These are phyloP conservation scores for Termitomyces sp. DNA, from an alignment of 768 basidiomycete species.

Conservation along the genomic window DNA sequence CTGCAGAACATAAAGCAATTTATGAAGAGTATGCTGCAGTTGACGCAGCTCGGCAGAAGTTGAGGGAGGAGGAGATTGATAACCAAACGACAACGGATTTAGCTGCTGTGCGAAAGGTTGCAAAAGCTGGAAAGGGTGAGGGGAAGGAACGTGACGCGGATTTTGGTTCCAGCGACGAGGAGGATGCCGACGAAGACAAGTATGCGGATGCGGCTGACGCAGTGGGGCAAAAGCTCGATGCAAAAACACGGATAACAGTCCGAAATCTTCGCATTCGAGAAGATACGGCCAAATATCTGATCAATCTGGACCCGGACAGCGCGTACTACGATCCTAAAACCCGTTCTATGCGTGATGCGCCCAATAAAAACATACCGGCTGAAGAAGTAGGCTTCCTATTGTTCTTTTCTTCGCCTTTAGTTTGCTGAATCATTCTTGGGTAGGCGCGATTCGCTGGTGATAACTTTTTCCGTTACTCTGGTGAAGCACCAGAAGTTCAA, in stretches of 20 bases:
- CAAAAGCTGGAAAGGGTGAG: conserved; percentile 80
- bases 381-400: conserved; percentile 69
- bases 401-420: neutral
- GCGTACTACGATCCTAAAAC: conserved; percentile 99
- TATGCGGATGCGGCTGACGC: conserved; percentile 98
- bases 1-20: conserved; percentile 78
- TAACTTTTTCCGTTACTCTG: conserved; percentile 89
- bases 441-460: conserved; percentile 93
- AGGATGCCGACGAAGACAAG: conserved; percentile 95
- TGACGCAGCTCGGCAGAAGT: conserved; percentile 85
- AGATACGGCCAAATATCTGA: conserved; percentile 98
- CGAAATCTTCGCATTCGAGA: conserved; percentile 98
- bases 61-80: conserved; percentile 96
- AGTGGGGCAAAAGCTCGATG: conserved; percentile 96
- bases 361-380: conserved; percentile 66
- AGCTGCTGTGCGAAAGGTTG: conserved; percentile 90
- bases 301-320: conserved; percentile 91
- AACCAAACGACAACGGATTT: conserved; percentile 93
- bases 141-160: conserved; percentile 77
- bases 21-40: conserved; percentile 94
- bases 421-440: conserved; percentile 3
- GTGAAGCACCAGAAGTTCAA: conserved; percentile 92
- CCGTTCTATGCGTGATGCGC: conserved; percentile 98
- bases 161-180: conserved; percentile 95
- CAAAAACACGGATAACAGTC: conserved; percentile 97